Percentiles rank a stretch among this genome's conserved stretches.
These are phyloP conservation scores for Annulohypoxylon truncatum DNA, from an alignment of 2,329 filamentous ascomycete genomes.

Conservation along the genomic window DNA sequence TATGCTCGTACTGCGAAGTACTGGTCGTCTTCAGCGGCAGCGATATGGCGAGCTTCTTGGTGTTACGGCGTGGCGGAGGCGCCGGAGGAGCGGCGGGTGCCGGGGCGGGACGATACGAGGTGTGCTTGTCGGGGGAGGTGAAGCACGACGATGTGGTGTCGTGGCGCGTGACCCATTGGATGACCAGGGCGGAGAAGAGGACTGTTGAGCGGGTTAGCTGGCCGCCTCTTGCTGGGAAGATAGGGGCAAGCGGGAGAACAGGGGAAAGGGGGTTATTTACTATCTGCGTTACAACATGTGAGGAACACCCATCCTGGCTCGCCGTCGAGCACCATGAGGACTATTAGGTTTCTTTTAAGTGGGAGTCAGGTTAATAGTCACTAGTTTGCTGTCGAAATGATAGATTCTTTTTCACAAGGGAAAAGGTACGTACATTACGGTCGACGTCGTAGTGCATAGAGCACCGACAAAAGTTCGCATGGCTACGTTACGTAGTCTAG, in stretches of 20 bases:
- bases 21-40: slow-evolving; percentile 30
- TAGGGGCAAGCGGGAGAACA: background rate
- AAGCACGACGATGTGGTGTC: slow-evolving; percentile 45
- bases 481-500: slow-evolving; percentile 63
- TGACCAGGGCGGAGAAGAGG: slow-evolving; percentile 69
- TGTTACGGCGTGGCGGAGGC: slow-evolving; percentile 11
- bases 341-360: slow-evolving; percentile 65
- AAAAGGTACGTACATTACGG: slow-evolving; percentile 61
- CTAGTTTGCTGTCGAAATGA: background rate
- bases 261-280: slow-evolving; percentile 53
- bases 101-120: background rate
- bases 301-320: slow-evolving; percentile 74
- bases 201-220: slow-evolving; percentile 53
- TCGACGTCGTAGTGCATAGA: slow-evolving; percentile 66
- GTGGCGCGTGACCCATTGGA: slow-evolving; percentile 69
- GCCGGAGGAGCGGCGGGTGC: slow-evolving; percentile 8
- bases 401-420: background rate
- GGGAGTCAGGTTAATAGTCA: background rate
- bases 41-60: slow-evolving; percentile 20
- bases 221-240: background rate
- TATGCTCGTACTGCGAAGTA: slow-evolving; percentile 36
- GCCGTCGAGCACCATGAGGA: slow-evolving; percentile 68
- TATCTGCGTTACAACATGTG: slow-evolving; percentile 73
- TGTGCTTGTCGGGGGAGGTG: slow-evolving; percentile 16
- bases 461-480: slow-evolving; percentile 70